These are phyloP conservation scores for Stylonectria norvegica DNA, from an alignment of 2,329 filamentous ascomycete species.

Conservation along the genomic window DNA sequence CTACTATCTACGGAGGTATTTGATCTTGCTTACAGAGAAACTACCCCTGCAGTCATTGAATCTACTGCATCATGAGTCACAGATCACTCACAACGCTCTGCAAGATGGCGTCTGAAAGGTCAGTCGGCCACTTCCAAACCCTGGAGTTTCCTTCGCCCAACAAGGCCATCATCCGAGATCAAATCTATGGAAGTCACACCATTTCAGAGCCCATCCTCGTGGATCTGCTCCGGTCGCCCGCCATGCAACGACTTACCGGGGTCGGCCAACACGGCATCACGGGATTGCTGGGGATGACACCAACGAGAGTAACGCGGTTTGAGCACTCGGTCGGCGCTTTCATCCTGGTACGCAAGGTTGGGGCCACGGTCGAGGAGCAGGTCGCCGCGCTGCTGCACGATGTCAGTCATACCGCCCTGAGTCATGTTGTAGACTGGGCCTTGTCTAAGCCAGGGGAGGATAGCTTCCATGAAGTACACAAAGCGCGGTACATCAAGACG, in stretches of 20 bases:
- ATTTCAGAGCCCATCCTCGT: conserved; percentile 24
- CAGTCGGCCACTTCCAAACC: too few species aligned
- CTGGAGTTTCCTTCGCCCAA: too few species aligned
- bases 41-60: too few species aligned
- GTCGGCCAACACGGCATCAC: conserved; percentile 38
- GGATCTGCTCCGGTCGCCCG: conserved; percentile 29
- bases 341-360: conserved; percentile 35
- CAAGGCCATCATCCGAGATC: conserved; percentile 26
- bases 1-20: too few species aligned
- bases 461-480: conserved; percentile 40
- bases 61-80: too few species aligned
- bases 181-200: conserved; percentile 32
- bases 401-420: conserved; percentile 38
- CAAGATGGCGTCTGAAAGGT: too few species aligned
- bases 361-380: conserved; percentile 35
- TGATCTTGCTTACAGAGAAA: too few species aligned
- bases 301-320: conserved; percentile 34
- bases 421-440: conserved; percentile 39
- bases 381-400: conserved; percentile 38
- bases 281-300: conserved; percentile 32
- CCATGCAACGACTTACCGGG: conserved; percentile 31
- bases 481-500: conserved; percentile 32
- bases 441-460: conserved; percentile 33
- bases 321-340: conserved; percentile 40
- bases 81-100: too few species aligned